These are phyloP conservation scores for Sphagnum tenellum DNA, from an alignment of 225 moss, liverwort and hornwort species.

Conservation along the genomic window DNA sequence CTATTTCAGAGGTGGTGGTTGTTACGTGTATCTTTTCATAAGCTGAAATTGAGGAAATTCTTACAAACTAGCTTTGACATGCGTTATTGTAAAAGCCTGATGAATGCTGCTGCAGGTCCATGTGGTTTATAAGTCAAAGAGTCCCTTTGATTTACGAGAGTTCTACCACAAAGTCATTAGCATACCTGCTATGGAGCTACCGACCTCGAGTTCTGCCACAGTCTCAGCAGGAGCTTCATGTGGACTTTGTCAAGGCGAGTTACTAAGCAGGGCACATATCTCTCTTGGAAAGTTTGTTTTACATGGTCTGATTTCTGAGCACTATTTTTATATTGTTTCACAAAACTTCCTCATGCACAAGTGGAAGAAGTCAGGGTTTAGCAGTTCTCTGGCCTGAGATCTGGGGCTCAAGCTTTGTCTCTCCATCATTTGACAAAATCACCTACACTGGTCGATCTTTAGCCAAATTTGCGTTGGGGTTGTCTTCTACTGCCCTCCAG, in stretches of 20 bases:
- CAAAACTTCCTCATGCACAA: background rate
- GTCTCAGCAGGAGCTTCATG: background rate
- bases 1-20: background rate
- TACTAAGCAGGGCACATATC: slow-evolving; percentile 11
- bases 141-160: slow-evolving; percentile 20
- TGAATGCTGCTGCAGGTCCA: slow-evolving; percentile 12
- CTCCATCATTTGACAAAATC: background rate
- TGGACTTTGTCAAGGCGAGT: slow-evolving; percentile 10
- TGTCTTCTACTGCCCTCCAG: background rate
- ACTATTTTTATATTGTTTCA: background rate
- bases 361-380: too few relatives aligned
- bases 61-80: too few relatives aligned
- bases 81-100: too few relatives aligned
- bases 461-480: background rate
- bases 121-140: slow-evolving; percentile 11
- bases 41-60: too few relatives aligned
- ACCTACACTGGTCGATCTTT: background rate
- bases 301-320: background rate
- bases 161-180: slow-evolving; percentile 24
- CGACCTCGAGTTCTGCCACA: background rate
- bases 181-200: slow-evolving; percentile 12
- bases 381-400: background rate
- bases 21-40: too few relatives aligned
- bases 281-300: background rate
- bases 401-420: background rate